Conservation (phyloP, 805 yeast genomes). For the Nakazawaea laoshanensis region DNA sequence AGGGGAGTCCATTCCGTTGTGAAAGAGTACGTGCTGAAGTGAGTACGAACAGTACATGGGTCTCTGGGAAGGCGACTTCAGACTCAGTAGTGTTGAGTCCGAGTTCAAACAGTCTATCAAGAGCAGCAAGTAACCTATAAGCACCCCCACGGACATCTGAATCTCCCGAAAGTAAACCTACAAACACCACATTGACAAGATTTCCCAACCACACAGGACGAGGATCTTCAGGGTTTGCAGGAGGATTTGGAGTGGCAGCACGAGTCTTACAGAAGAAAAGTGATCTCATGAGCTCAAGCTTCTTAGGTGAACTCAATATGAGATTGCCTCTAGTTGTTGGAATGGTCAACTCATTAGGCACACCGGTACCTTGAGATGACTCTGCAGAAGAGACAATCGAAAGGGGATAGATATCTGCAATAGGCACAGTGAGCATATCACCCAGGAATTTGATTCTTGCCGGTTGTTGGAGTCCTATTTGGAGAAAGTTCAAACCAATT, state of each 20-base stretch:
- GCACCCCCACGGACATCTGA: conserved; percentile 56
- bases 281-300: conserved; percentile 60
- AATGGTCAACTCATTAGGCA: conserved; percentile 42
- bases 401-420: conserved; percentile 35
- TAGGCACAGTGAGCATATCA: conserved; percentile 24
- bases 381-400: conserved; percentile 30
- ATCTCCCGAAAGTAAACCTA: conserved; percentile 56
- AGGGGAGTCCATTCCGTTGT: too few relatives aligned
- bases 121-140: conserved; percentile 50
- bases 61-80: conserved; percentile 61
- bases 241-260: conserved; percentile 11
- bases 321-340: conserved; percentile 25
- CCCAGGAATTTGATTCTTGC: conserved; percentile 28
- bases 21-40: conserved; percentile 54
- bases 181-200: conserved; percentile 53
- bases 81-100: conserved; percentile 53
- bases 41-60: conserved; percentile 52
- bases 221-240: conserved; percentile 7
- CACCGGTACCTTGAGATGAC: conserved; percentile 34
- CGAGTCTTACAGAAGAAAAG: conserved; percentile 55
- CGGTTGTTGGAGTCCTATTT: conserved; percentile 39
- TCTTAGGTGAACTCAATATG: conserved; percentile 39
- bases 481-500: conserved; percentile 64
- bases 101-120: conserved; percentile 51
- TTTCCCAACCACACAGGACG: conserved; percentile 44